Base-by-base conservation (phyloP, 257 asterid genomes). In the Scutellaria minor region DNA sequence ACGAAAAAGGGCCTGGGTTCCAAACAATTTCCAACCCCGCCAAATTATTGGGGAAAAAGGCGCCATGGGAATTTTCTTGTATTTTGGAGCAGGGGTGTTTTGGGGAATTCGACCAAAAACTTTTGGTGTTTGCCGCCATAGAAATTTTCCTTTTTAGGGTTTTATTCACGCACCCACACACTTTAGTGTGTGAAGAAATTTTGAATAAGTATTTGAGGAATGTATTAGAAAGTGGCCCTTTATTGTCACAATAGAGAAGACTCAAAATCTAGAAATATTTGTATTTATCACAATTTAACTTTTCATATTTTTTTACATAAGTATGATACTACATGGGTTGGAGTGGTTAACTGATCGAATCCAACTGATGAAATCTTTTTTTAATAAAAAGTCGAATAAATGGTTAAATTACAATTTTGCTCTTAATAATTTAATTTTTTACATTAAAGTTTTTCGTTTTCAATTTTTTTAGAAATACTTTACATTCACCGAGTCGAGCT, bases 121-220 rank as follows among this genome's bases (percentile, higher is more conserved):
- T 75, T 75, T 82, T 85, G 66, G 78, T 62, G 85, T 80, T 84
- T 84, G 89, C 89, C 89, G 89, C 89, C 86, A 71, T 70, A 3
- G 54, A 42, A 14, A 46, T 48, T 11, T 51, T 27, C 13, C 39
- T 45, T 12, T 22, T 66, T 58, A 56, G 69, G 78, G 73, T 69
- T 74, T 61, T 31, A 4, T 9, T 62, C 47, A 64, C 72, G 45
- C 72, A 22, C 18, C 18, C 74, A 51, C 52, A 71, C 78, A 20
- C 57, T 71, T 45, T 51, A 48, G 52, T 64, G 6, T 12, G 82
- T 81, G 82, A 9, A 14, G 15, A 46, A 44, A 41, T 61, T 70
- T 57, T 59, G 24, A 70, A 53, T 18, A 31, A 31, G 14, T 48
- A 0, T 52, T 55, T 37, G 52, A 55, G 14, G 18, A 73, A 53